Percentiles rank a stretch among this genome's conserved stretches.
These are phyloP conservation scores for Blastosporella zonata DNA, from an alignment of 1,284 basidiomycete genomes.

Conservation along the genomic window DNA sequence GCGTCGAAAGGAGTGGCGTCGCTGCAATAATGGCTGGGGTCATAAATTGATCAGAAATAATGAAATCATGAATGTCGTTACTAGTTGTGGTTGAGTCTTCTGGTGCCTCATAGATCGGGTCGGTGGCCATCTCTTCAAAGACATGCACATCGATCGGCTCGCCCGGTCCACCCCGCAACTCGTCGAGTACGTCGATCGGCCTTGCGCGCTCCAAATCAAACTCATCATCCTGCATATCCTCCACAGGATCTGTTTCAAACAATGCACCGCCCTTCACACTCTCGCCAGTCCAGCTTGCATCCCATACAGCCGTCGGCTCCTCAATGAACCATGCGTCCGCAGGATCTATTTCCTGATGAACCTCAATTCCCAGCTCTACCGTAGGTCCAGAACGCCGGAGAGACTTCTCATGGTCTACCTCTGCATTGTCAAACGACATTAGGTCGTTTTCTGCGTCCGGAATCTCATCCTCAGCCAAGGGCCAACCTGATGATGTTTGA, in stretches of 20 bases:
- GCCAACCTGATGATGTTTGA: not conserved
- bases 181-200: slow-evolving; percentile 10
- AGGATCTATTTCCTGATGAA: slow-evolving; percentile 9
- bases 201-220: not conserved
- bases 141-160: slow-evolving; percentile 8
- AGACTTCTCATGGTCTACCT: not conserved
- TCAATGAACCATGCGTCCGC: slow-evolving; percentile 20
- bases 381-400: not conserved
- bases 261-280: slow-evolving; percentile 4
- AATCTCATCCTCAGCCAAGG: not conserved
- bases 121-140: not conserved
- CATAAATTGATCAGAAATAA: not conserved
- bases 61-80: slow-evolving; percentile 13
- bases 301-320: slow-evolving; percentile 18
- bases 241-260: not conserved
- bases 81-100: not conserved
- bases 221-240: slow-evolving; percentile 1
- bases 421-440: slow-evolving; percentile 3
- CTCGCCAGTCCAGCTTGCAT: slow-evolving; percentile 9
- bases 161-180: slow-evolving; percentile 4
- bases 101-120: not conserved
- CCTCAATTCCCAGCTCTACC: slow-evolving; percentile 3
- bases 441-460: not conserved
- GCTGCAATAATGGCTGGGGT: slow-evolving; percentile 5
- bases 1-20: slow-evolving; percentile 12